These are phyloP conservation scores for Pythium sukuiense DNA, from an alignment of 352 stramenopile genomes.

Conservation along the genomic window DNA sequence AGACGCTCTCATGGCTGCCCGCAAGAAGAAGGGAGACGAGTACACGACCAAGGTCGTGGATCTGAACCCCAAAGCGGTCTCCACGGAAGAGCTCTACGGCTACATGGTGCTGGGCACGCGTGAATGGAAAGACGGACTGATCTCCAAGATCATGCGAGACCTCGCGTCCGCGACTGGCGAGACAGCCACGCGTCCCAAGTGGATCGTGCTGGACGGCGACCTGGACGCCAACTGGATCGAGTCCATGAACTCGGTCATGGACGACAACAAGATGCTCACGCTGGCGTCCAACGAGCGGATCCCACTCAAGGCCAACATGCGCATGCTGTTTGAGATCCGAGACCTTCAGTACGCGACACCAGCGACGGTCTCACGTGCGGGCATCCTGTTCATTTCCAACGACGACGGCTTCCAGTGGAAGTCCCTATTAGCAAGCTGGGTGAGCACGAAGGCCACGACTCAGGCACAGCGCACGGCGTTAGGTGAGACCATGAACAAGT, in stretches of 20 bases:
- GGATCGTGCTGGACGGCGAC: conserved; percentile 95
- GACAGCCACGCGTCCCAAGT: conserved; percentile 74
- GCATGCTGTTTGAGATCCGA: conserved; percentile 95
- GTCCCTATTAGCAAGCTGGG: conserved; percentile 91
- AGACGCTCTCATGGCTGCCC: conserved; percentile 84
- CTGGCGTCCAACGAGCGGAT: conserved; percentile 95
- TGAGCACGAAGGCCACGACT: conserved; percentile 67
- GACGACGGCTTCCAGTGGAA: conserved; percentile 92
- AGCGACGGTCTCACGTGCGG: conserved; percentile 92
- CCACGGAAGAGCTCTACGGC: conserved; percentile 96
- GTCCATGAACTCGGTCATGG: conserved; percentile 91
- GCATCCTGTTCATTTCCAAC: conserved; percentile 95
- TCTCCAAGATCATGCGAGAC: conserved; percentile 95
- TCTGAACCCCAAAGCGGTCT: conserved; percentile 95
- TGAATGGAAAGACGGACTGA: conserved; percentile 95
- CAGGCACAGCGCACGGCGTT: conserved; percentile 52
- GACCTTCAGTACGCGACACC: conserved; percentile 94
- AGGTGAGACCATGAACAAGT: conserved; percentile 80
- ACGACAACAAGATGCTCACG: conserved; percentile 90
- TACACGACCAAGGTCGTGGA: conserved; percentile 78
- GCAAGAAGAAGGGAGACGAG: conserved; percentile 70
- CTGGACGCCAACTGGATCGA: conserved; percentile 88
- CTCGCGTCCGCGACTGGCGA: conserved; percentile 56
- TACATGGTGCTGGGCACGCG: conserved; percentile 93
- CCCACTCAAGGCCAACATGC: conserved; percentile 93